Base-by-base conservation (phyloP, 164 flowering plant species). In the Annona squamosa region DNA sequence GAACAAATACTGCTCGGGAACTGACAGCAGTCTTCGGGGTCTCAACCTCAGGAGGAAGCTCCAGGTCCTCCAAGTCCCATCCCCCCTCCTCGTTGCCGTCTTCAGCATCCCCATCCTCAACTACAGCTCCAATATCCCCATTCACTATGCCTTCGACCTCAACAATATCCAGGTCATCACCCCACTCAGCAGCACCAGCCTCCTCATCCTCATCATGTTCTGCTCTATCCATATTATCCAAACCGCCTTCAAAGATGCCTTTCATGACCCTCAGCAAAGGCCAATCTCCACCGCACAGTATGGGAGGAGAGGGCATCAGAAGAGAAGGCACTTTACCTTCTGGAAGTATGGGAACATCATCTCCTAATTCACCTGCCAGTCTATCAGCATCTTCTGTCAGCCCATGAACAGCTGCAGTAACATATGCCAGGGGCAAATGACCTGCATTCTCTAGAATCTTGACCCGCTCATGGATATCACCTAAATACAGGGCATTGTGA, bases 401-500 rank as follows among this genome's bases (percentile, higher is more conserved):
- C 71, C 98, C 98, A 77, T 93, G 97, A 46, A 80, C 82, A 0
- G 87, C 75, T 71, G 98, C 95, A 5, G 97, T 91, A 69, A 87
- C 76, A 69, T 93, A 93, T 43, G 98, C 98, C 73, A 93, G 97
- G 2, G 98, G 97, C 79, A 92, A 77, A 74, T 94, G 97, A 3
- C 97, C 93, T 57, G 89, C 89, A 76, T 79, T 87, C 77, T 89
- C 95, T 81, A 93, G 79, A 62, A 93, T 87, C 78, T 88, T 89
- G 68, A 91, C 85, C 13, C 98, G 91, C 84, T 94, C 94, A n/a
- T 70, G 71, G 9, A 92, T 76, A 80, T 94, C 92, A 77, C 98
- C 98, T 62, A 92, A 75, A 73, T 94, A 92, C n/a, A 94, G 77
- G 16, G 98, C 89, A 82, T 93, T 89, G 59, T 93, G 98, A 76